Evolutionary conservation across 352 stramenopile genomes (phyloP).

Genomic region (Aphanomyces euteiches): DNA sequence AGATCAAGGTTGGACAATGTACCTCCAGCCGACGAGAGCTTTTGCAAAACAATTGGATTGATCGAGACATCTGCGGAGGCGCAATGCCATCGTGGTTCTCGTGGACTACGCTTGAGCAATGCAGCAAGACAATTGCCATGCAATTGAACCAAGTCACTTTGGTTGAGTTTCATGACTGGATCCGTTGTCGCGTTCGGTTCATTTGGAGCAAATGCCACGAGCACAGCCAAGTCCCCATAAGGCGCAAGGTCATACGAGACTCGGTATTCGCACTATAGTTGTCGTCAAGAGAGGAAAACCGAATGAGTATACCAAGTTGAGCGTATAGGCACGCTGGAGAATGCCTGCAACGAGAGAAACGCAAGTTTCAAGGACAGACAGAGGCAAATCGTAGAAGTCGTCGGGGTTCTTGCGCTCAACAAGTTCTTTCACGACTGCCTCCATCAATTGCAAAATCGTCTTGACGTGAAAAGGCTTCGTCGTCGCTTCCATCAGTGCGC

Average conservation of each 20-base stretch:
- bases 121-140: conserved; percentile 48
- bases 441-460: background rate
- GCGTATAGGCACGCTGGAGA: conserved; percentile 64
- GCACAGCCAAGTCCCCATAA: conserved; percentile 71
- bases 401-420: conserved; percentile 2
- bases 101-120: conserved; percentile 53
- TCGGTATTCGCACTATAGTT: conserved; percentile 55
- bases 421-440: conserved; percentile 12
- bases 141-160: conserved; percentile 37
- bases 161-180: conserved; percentile 21
- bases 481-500: conserved; percentile 19
- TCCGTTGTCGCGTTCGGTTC: conserved; percentile 33
- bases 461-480: conserved; percentile 10
- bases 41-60: conserved; percentile 68
- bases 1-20: background rate
- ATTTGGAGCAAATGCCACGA: conserved; percentile 68
- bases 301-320: conserved; percentile 40
- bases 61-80: conserved; percentile 61
- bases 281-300: background rate
- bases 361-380: conserved; percentile 66
- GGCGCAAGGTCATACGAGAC: conserved; percentile 77
- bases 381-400: conserved; percentile 46
- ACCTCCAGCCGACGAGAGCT: conserved; percentile 58
- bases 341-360: conserved; percentile 63
- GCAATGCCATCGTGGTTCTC: conserved; percentile 78